A percentile compares a stretch with the other conserved stretches of the same genome.
Evolutionary conservation across 441 rosid genomes (phyloP).

Genomic region (Lepidium campestre): DNA sequence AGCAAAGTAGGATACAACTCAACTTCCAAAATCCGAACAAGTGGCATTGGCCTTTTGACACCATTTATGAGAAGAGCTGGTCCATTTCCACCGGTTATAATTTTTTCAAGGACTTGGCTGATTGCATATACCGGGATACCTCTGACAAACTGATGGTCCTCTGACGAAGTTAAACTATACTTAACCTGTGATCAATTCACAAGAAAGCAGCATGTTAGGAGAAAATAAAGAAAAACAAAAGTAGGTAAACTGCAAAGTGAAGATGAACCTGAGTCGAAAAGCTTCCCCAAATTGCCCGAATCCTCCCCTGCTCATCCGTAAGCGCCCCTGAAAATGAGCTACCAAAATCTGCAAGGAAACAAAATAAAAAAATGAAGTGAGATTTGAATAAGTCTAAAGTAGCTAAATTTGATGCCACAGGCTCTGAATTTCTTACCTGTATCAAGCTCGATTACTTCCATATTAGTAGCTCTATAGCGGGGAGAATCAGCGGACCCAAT

Average conservation of each 20-base stretch:
- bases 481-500: conserved; percentile 82
- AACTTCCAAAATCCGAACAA: conserved; percentile 83
- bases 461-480: conserved; percentile 87
- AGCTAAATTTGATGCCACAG: not conserved
- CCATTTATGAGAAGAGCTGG: conserved; percentile 80
- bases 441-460: conserved; percentile 96
- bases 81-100: conserved; percentile 67
- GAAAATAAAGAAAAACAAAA: not conserved
- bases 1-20: conserved; percentile 81
- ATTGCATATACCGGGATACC: conserved; percentile 83
- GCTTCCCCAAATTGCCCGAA: conserved; percentile 97
- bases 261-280: conserved; percentile 81
- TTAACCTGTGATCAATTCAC: conserved; percentile 52
- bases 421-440: conserved; percentile 51
- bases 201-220: conserved; percentile 9
- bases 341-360: conserved; percentile 73
- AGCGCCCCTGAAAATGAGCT: conserved; percentile 89
- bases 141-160: conserved; percentile 86
- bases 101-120: conserved; percentile 72
- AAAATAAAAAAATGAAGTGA: conserved; percentile 3
- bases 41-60: conserved; percentile 81
- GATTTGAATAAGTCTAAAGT: not conserved
- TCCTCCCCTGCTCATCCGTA: conserved; percentile 82
- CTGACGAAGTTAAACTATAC: conserved; percentile 63
- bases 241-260: conserved; percentile 4